Evolutionary conservation across 495 filamentous ascomycete species (phyloP).

Genomic region (Hypomontagnella monticulosa): DNA sequence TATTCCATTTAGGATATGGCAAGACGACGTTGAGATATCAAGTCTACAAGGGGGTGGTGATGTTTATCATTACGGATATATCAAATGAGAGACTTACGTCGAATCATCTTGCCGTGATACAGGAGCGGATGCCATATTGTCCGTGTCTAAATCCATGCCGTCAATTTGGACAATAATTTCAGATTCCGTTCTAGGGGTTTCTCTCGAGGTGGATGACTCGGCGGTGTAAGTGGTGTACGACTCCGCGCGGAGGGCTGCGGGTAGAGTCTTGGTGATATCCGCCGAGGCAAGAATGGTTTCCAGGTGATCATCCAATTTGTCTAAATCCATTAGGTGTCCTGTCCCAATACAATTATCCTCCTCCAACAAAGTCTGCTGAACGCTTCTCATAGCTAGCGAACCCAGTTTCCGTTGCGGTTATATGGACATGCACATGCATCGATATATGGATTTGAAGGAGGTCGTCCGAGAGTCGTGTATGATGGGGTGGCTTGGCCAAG

Average conservation of each 20-base stretch:
- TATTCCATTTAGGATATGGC: slow-evolving; percentile 30
- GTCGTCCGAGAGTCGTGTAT: slow-evolving; percentile 42
- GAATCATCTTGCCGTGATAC: slow-evolving; percentile 26
- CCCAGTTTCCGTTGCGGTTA: slow-evolving; percentile 31
- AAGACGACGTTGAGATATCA: background rate
- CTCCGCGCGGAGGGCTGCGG: slow-evolving; percentile 35
- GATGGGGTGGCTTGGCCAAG: slow-evolving; percentile 35
- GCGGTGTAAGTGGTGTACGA: slow-evolving; percentile 29
- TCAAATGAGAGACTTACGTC: slow-evolving; percentile 44
- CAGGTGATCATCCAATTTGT: slow-evolving; percentile 39
- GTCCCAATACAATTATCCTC: slow-evolving; percentile 38
- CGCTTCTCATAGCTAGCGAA: slow-evolving; percentile 44
- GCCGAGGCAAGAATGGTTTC: slow-evolving; percentile 34
- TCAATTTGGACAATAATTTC: slow-evolving; percentile 46
- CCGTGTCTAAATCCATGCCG: slow-evolving; percentile 32
- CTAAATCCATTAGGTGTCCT: slow-evolving; percentile 32
- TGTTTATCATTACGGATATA: slow-evolving; percentile 6
- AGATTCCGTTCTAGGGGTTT: slow-evolving; percentile 40
- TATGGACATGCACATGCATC: slow-evolving; percentile 38
- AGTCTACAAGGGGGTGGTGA: background rate
- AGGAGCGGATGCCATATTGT: slow-evolving; percentile 23
- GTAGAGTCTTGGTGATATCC: slow-evolving; percentile 38
- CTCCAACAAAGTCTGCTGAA: slow-evolving; percentile 39
- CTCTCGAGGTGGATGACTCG: slow-evolving; percentile 31
- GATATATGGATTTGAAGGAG: slow-evolving; percentile 42